These are phyloP conservation scores for Ascochyta pisi DNA, from an alignment of 2,329 filamentous ascomycete genomes.

Conservation along the genomic window DNA sequence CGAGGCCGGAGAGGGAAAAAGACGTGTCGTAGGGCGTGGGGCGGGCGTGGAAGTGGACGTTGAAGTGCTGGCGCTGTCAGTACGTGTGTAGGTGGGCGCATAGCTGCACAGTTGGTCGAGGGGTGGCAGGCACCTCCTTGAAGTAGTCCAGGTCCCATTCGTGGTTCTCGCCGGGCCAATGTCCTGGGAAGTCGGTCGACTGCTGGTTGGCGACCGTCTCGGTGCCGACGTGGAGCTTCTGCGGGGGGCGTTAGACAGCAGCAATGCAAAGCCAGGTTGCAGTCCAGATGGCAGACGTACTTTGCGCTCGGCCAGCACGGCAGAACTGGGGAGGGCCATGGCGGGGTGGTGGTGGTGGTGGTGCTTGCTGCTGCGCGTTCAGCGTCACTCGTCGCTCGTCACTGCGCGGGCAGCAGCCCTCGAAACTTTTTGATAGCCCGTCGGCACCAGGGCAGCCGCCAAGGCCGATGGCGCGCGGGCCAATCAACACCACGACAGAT, in stretches of 20 bases:
- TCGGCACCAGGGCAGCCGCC: conserved; percentile 21
- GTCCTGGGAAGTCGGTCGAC: conserved; percentile 90
- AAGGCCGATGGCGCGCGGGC: conserved; percentile 32
- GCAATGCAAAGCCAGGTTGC: not conserved
- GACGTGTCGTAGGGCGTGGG: conserved; percentile 72
- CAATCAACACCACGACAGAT: conserved; percentile 33
- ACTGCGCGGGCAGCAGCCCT: conserved; percentile 21
- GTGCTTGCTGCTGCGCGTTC: not conserved
- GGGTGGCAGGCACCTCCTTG: conserved; percentile 55
- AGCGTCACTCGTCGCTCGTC: conserved; percentile 10
- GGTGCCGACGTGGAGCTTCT: conserved; percentile 86
- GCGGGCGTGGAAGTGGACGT: conserved; percentile 85
- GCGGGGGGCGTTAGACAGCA: conserved; percentile 22
- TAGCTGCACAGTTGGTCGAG: not conserved
- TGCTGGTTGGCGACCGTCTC: conserved; percentile 90
- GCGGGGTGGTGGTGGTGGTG: conserved; percentile 7
- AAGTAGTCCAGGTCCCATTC: conserved; percentile 80
- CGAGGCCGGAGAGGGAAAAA: conserved; percentile 91
- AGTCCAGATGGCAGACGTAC: conserved; percentile 51
- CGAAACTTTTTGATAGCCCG: conserved; percentile 7
- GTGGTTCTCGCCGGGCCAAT: conserved; percentile 87
- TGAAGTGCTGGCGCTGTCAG: conserved; percentile 61
- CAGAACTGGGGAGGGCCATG: conserved; percentile 55
- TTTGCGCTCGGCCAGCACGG: conserved; percentile 68
- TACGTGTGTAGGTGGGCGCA: not conserved